Base-by-base conservation (phyloP, 768 basidiomycete species). In the Sarcomyxa edulis region DNA sequence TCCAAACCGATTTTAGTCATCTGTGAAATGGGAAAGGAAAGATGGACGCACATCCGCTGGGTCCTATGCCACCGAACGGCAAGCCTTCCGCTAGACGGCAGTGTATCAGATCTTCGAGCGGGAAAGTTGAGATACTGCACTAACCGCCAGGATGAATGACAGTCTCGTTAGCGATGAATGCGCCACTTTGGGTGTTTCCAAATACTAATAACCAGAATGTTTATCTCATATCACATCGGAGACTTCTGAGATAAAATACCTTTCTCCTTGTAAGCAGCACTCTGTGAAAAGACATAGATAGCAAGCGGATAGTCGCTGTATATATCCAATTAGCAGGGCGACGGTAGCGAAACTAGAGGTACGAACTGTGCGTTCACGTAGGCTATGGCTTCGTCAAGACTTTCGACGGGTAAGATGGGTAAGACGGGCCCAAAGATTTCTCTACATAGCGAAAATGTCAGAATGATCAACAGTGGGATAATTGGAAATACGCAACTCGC, bases 341-440 rank as follows among this genome's bases (percentile, higher is more conserved):
- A 16, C 4, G 1, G 2, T 27, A n/a, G 5, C 16, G 14, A 24
- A 29, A 10, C 24, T 10, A 22, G 23, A 9, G 27, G 30, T 12
- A 59, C 68, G 16, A 35, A 78, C 84, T 66, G 68, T 11, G 58
- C 56, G 47, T 82, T 82, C 37, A 91, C 70, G 40, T 78, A 79
- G 8, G 73, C 69, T 42, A 91, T 78, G 3, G 81, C 89, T 26
- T 76, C 80, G 23, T 89, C 84, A 6, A 86, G 37, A 39, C 71
- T 54, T n/a, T 81, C 73, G 18, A 91, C 78, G 0, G 81, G 73
- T 1, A 93, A 62, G 27, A 94, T 67, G 3, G 87, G 82, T 16
- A 94, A 61, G 7, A 94, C 47, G 6, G 91, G 90, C 0, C 89
- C 91, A 48, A 94, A 92, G 29, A 92, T 69, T 51, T 93, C 91